Evolutionary conservation across 192 early-diverging fungal genomes (phyloP).

Genomic region (Gamsiella multidivaricata): DNA sequence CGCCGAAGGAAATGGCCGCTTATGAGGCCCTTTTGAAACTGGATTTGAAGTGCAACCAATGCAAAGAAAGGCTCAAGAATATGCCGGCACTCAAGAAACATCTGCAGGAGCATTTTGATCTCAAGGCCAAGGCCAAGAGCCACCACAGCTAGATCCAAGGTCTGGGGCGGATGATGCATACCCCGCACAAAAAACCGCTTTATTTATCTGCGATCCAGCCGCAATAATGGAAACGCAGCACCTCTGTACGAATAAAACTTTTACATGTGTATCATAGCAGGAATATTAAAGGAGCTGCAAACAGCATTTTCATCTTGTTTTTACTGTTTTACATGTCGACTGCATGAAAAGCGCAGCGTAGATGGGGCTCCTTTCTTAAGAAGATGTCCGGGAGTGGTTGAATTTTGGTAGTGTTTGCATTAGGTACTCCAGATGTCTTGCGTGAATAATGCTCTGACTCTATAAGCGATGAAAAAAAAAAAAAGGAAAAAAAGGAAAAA

Average conservation of each 20-base stretch:
- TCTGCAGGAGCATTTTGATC: slow-evolving; percentile 25
- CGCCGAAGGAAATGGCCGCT: slow-evolving; percentile 37
- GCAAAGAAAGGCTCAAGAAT: slow-evolving; percentile 39
- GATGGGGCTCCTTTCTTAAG: too few species aligned
- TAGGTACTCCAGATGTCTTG: slow-evolving; percentile 79
- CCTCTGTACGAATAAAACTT: too few species aligned
- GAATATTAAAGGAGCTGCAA: too few species aligned
- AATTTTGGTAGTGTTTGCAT: slow-evolving; percentile 64
- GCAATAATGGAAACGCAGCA: too few species aligned
- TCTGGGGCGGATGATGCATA: too few species aligned
- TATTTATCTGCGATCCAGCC: too few species aligned
- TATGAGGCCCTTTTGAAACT: slow-evolving; percentile 57
- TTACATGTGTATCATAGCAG: too few species aligned
- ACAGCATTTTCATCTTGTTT: too few species aligned
- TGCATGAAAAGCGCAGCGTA: too few species aligned
- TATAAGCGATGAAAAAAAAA: slow-evolving; percentile 21
- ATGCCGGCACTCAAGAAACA: slow-evolving; percentile 66
- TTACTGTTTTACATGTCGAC: too few species aligned
- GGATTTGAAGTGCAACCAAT: slow-evolving; percentile 64
- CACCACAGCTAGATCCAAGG: too few species aligned
- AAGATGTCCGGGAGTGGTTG: slow-evolving; percentile 61
- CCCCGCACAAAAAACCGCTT: too few species aligned
- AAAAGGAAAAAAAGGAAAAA: neutral
- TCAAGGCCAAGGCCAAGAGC: neutral
- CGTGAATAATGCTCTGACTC: slow-evolving; percentile 67